Percentiles rank a stretch among this genome's conserved stretches.
Evolutionary conservation across 768 basidiomycete genomes (phyloP).

Genomic region (Pulveroboletus sp.): DNA sequence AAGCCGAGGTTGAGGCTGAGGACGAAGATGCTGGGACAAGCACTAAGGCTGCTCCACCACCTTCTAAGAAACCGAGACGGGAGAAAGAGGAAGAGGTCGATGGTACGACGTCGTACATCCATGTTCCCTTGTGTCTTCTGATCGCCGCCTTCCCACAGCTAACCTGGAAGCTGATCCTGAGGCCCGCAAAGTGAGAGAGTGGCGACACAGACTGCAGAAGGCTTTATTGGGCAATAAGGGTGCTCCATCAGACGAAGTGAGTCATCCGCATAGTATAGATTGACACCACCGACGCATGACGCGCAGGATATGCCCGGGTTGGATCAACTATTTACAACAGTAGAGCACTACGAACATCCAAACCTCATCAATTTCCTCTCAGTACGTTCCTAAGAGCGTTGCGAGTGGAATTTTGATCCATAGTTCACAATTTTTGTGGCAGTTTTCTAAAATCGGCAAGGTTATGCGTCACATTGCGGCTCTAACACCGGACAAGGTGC

Average conservation of each 20-base stretch:
- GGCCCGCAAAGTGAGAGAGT: constrained; percentile 75
- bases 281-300: constrained; percentile 6
- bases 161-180: constrained; percentile 53
- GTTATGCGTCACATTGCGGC: constrained; percentile 61
- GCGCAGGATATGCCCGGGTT: constrained; percentile 71
- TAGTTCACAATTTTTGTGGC: constrained; percentile 8
- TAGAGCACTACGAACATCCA: constrained; percentile 73
- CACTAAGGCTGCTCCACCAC: constrained; percentile 55
- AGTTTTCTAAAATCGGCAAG: constrained; percentile 49
- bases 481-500: constrained; percentile 39
- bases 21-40: constrained; percentile 44
- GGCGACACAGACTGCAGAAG: constrained; percentile 91
- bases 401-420: constrained; percentile 1
- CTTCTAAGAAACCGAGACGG: constrained; percentile 58
- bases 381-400: constrained; percentile 32
- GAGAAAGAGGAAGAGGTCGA: constrained; percentile 60
- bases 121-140: background rate
- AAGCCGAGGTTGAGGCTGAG: constrained; percentile 44
- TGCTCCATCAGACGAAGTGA: constrained; percentile 60
- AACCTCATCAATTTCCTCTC: constrained; percentile 66
- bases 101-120: constrained; percentile 36
- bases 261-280: constrained; percentile 15
- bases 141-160: constrained; percentile 23
- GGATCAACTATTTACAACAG: constrained; percentile 67
- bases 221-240: constrained; percentile 68